A percentile compares a stretch with the other conserved stretches of the same genome.
These are phyloP conservation scores for Lentinula raphanica DNA, from an alignment of 768 basidiomycete genomes.

Conservation along the genomic window DNA sequence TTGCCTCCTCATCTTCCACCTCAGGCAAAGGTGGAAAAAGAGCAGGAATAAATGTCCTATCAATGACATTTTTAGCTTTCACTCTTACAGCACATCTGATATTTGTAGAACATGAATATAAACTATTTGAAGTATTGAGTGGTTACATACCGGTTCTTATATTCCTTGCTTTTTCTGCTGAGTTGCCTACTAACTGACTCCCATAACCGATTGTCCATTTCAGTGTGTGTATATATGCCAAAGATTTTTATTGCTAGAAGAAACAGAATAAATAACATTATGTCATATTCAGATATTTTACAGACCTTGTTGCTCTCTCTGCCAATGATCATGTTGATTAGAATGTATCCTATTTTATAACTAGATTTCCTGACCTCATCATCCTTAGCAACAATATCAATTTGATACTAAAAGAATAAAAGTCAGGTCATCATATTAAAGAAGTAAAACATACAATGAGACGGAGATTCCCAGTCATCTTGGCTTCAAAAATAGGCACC, in stretches of 20 bases:
- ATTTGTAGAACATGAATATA: background rate
- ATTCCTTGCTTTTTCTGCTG: conserved; percentile 42
- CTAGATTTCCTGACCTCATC: conserved; percentile 17
- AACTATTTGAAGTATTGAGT: too few species aligned
- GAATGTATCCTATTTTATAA: background rate
- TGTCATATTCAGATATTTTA: background rate
- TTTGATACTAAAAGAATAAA: conserved; percentile 14
- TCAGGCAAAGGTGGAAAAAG: conserved; percentile 42
- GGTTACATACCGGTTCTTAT: conserved; percentile 46
- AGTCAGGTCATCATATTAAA: background rate
- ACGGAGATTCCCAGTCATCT: conserved; percentile 50
- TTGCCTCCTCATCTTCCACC: conserved; percentile 19
- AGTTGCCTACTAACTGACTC: conserved; percentile 38
- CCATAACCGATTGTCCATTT: conserved; percentile 42
- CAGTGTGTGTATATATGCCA: conserved; percentile 45
- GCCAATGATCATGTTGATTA: background rate
- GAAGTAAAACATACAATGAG: conserved; percentile 36
- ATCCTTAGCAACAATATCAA: conserved; percentile 14
- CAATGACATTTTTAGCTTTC: conserved; percentile 25
- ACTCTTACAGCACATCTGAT: conserved; percentile 43
- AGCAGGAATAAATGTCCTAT: conserved; percentile 44
- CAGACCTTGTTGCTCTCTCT: conserved; percentile 18
- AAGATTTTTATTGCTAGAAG: conserved; percentile 41
- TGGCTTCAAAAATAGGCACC: conserved; percentile 64
- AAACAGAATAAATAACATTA: background rate